Percentiles rank a stretch among this genome's conserved stretches.
These are phyloP conservation scores for Verticillium klebahnii DNA, from an alignment of 2,329 filamentous ascomycete species.

Conservation along the genomic window DNA sequence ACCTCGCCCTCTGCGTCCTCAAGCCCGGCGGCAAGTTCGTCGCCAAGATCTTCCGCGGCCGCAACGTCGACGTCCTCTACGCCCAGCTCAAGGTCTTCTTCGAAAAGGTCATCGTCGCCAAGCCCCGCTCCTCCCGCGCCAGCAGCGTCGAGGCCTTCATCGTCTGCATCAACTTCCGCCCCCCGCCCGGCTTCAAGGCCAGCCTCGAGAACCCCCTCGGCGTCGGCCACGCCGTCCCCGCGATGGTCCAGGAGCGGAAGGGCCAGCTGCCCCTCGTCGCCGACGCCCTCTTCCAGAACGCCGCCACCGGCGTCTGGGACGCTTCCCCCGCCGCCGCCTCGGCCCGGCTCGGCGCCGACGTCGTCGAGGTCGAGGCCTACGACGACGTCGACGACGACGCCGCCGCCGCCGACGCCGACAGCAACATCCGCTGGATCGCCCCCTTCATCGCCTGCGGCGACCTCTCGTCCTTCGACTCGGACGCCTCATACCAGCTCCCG, in stretches of 20 bases:
- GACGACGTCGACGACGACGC: conserved; percentile 19
- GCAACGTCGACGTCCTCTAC: conserved; percentile 93
- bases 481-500: conserved; percentile 88
- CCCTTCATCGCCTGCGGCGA: conserved; percentile 98
- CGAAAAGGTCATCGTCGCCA: conserved; percentile 80
- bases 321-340: conserved; percentile 2
- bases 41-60: conserved; percentile 93
- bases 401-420: conserved; percentile 15
- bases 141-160: conserved; percentile 97
- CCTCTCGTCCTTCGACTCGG: conserved; percentile 88
- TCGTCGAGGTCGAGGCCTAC: conserved; percentile 19
- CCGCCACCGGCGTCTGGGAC: conserved; percentile 38
- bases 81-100: conserved; percentile 93
- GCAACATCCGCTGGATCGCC: conserved; percentile 70
- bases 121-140: conserved; percentile 89
- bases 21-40: conserved; percentile 94
- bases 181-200: conserved; percentile 70
- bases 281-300: conserved; percentile 40
- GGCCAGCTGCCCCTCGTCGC: conserved; percentile 35
- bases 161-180: conserved; percentile 85
- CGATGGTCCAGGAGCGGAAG: conserved; percentile 42
- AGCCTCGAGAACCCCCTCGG: conserved; percentile 73
- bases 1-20: conserved; percentile 87
- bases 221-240: conserved; percentile 49
- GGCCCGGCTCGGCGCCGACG: background rate